Evolutionary conservation across 305 asterid species (phyloP).

Genomic region (Solanum chacoense): DNA sequence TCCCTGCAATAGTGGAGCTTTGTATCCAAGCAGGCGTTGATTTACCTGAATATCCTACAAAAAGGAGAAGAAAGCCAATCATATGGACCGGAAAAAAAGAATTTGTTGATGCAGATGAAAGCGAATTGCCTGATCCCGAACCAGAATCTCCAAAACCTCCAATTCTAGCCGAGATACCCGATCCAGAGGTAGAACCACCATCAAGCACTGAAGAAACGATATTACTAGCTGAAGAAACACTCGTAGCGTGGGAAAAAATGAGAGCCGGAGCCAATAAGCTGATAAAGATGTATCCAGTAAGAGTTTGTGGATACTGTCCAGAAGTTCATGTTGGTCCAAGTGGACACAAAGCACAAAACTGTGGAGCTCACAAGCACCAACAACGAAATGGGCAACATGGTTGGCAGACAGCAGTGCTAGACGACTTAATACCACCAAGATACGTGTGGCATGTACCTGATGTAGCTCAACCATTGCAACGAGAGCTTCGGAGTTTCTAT

Average conservation of each 20-base stretch:
- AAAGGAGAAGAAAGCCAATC: conserved; percentile 86
- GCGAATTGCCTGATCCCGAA: conserved; percentile 73
- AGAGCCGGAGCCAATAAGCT: conserved; percentile 63
- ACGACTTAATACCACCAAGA: conserved; percentile 79
- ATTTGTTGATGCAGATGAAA: conserved; percentile 85
- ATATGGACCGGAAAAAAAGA: conserved; percentile 72
- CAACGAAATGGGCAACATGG: conserved; percentile 98
- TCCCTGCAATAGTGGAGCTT: conserved; percentile 85
- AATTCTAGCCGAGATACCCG: conserved; percentile 37
- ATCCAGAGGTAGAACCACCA: conserved; percentile 49
- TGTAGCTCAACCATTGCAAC: conserved; percentile 29
- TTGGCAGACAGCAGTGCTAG: conserved; percentile 80
- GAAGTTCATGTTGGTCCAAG: conserved; percentile 81
- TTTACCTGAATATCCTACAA: conserved; percentile 71
- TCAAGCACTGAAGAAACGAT: conserved; percentile 40
- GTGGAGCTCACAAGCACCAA: conserved; percentile 96
- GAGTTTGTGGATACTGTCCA: conserved; percentile 94
- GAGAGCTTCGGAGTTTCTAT: conserved; percentile 73
- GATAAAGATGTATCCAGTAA: conserved; percentile 79
- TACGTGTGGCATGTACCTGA: conserved; percentile 90
- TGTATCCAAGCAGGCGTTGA: conserved; percentile 97
- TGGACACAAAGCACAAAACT: conserved; percentile 92
- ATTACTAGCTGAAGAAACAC: conserved; percentile 69
- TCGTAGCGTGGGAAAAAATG: conserved; percentile 81
- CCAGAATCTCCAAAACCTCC: conserved; percentile 47